Evolutionary conservation across 805 yeast species (phyloP).

Genomic region (Starmerella roubikii): DNA sequence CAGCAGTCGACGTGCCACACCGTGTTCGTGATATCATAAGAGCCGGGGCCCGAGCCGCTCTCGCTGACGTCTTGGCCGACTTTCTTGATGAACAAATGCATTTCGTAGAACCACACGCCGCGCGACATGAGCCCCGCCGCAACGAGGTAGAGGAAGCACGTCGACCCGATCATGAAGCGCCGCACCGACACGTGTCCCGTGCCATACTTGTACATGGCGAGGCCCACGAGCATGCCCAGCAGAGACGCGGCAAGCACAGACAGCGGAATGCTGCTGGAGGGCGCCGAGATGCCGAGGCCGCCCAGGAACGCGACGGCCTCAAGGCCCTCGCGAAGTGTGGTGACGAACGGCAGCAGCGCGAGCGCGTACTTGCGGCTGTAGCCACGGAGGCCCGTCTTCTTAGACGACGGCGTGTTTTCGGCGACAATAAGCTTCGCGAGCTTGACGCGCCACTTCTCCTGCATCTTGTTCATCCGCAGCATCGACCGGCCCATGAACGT

Average conservation of each 20-base stretch:
- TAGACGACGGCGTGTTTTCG: constrained; percentile 6
- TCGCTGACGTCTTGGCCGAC: constrained; percentile 84
- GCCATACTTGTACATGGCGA: constrained; percentile 60
- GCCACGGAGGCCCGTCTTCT: constrained; percentile 2
- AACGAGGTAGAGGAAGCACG: constrained; percentile 69
- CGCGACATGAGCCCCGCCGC: constrained; percentile 78
- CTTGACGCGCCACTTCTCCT: constrained; percentile 66
- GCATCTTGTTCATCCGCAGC: constrained; percentile 64
- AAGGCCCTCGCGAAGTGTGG: constrained; percentile 77
- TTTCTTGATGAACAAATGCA: constrained; percentile 55
- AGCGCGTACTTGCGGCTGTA: constrained; percentile 43
- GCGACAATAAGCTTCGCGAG: constrained; percentile 32
- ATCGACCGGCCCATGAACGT: constrained; percentile 80
- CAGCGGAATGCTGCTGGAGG: constrained; percentile 48
- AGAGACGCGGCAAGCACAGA: constrained; percentile 47
- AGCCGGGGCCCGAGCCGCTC: constrained; percentile 86
- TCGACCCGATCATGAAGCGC: constrained; percentile 56
- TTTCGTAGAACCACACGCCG: constrained; percentile 83
- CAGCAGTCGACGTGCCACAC: constrained; percentile 95
- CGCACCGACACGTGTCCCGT: constrained; percentile 55
- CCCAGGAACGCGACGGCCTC: constrained; percentile 89
- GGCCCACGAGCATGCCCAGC: constrained; percentile 52
- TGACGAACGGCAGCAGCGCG: constrained; percentile 68
- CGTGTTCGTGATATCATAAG: constrained; percentile 63
- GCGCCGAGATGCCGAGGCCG: constrained; percentile 69